Evolutionary conservation across 139 green algal species (phyloP).

Genomic region (Dunaliella primolecta): DNA sequence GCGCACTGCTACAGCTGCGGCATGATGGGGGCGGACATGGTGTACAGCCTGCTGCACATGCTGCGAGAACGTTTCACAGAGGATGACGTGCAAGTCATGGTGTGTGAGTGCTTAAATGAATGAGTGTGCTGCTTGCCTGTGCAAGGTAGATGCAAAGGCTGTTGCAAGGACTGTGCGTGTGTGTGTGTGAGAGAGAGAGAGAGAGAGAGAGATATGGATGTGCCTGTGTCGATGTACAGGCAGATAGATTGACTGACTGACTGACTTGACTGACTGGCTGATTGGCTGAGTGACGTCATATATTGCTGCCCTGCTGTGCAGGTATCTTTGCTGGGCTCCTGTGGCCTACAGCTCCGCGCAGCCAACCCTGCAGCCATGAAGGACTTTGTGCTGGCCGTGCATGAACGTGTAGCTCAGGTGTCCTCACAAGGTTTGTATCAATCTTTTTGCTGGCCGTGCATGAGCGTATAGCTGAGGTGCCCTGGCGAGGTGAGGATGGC

Average conservation of each 20-base stretch:
- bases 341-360: slow-evolving; percentile 62
- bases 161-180: no score
- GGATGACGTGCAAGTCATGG: slow-evolving; percentile 60
- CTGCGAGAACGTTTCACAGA: slow-evolving; percentile 53
- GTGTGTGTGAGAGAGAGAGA: no score
- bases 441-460: no score
- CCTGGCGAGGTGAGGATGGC: no score
- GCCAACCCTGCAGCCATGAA: slow-evolving; percentile 75
- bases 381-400: slow-evolving; percentile 71
- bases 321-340: slow-evolving; percentile 8
- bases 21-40: slow-evolving; percentile 47
- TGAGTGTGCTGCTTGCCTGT: no score
- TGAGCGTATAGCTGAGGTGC: no score
- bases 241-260: no score
- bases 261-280: no score
- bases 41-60: slow-evolving; percentile 40
- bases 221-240: no score
- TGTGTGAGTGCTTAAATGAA: slow-evolving; percentile 11
- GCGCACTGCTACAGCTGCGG: slow-evolving; percentile 53
- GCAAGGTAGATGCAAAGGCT: no score
- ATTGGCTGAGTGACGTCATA: no score
- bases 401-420: slow-evolving; percentile 44
- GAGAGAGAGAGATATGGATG: no score
- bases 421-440: slow-evolving; percentile 21
- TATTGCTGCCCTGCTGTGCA: slow-evolving; percentile 6